A percentile compares a stretch with the other conserved stretches of the same genome.
These are phyloP conservation scores for Toxicodendron radicans DNA, from an alignment of 345 rosid species.

Conservation along the genomic window DNA sequence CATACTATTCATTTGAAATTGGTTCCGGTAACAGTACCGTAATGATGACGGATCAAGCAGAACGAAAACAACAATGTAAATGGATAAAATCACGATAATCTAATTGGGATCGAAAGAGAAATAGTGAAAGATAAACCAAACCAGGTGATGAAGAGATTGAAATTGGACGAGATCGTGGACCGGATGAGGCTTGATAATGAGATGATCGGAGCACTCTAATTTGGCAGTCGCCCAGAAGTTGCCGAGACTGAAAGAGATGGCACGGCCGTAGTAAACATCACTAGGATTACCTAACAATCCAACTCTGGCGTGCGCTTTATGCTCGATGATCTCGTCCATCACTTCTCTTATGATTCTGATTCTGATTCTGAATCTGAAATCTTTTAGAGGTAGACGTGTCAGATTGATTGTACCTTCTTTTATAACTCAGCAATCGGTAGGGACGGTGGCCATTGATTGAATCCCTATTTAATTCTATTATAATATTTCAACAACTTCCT, in stretches of 20 bases:
- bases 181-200: slow-evolving; percentile 75
- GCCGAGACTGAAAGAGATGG: slow-evolving; percentile 58
- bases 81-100: neutral
- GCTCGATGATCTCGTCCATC: slow-evolving; percentile 37
- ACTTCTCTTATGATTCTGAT: no score
- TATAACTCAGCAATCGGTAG: no score
- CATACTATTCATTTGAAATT: no score
- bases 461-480: no score
- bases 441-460: no score
- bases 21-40: no score
- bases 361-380: no score
- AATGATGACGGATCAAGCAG: neutral
- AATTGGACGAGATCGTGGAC: slow-evolving; percentile 77
- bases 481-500: no score
- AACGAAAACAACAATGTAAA: neutral
- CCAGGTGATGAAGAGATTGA: slow-evolving; percentile 66
- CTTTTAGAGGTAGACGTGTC: no score
- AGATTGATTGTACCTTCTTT: no score
- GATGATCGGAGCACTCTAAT: slow-evolving; percentile 63
- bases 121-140: slow-evolving; percentile 35
- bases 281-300: slow-evolving; percentile 80
- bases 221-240: slow-evolving; percentile 78
- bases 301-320: slow-evolving; percentile 58
- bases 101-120: neutral
- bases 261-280: slow-evolving; percentile 72